Conservation (phyloP, 306 rosid genomes). For the Cyamopsis tetragonoloba region DNA sequence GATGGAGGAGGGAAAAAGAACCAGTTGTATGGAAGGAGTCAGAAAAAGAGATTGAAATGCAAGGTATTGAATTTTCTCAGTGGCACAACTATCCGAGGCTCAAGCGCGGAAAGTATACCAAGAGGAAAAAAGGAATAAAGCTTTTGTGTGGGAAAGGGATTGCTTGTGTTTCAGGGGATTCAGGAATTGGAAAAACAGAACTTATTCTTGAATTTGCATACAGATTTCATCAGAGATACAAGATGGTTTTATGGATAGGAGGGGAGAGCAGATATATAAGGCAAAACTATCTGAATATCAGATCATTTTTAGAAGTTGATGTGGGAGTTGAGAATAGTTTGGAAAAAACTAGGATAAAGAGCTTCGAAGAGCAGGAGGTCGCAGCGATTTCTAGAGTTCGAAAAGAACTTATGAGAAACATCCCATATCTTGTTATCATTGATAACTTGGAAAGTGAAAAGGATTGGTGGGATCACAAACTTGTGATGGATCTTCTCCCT, state of each 20-base stretch:
- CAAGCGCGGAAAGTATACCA: slow-evolving; percentile 49
- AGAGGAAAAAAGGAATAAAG: slow-evolving; percentile 57
- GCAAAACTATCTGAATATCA: slow-evolving; percentile 75
- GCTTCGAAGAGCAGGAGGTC: slow-evolving; percentile 79
- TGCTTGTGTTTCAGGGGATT: slow-evolving; percentile 78
- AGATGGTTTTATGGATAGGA: slow-evolving; percentile 83
- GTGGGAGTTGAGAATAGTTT: slow-evolving; percentile 70
- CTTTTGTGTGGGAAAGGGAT: slow-evolving; percentile 78
- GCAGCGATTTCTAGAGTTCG: slow-evolving; percentile 73
- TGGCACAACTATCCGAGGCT: slow-evolving; percentile 44
- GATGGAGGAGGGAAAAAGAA: slow-evolving; percentile 73
- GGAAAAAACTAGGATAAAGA: slow-evolving; percentile 53
- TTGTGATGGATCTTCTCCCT: slow-evolving; percentile 90
- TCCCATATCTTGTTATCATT: slow-evolving; percentile 74
- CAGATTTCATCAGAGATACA: slow-evolving; percentile 84
- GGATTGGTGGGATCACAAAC: slow-evolving; percentile 95
- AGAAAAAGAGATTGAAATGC: slow-evolving; percentile 82
- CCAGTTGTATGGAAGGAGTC: slow-evolving; percentile 85
- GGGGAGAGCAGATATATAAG: slow-evolving; percentile 79
- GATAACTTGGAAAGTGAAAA: slow-evolving; percentile 87
- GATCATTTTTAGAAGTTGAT: slow-evolving; percentile 74
- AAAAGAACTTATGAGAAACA: slow-evolving; percentile 78
- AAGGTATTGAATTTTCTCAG: slow-evolving; percentile 51
- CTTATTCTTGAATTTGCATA: slow-evolving; percentile 86
- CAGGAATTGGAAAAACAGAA: slow-evolving; percentile 91